phyloP scores from a whole-genome alignment of 768 basidiomycete species.

The Basidioascus undulatus region DNA sequence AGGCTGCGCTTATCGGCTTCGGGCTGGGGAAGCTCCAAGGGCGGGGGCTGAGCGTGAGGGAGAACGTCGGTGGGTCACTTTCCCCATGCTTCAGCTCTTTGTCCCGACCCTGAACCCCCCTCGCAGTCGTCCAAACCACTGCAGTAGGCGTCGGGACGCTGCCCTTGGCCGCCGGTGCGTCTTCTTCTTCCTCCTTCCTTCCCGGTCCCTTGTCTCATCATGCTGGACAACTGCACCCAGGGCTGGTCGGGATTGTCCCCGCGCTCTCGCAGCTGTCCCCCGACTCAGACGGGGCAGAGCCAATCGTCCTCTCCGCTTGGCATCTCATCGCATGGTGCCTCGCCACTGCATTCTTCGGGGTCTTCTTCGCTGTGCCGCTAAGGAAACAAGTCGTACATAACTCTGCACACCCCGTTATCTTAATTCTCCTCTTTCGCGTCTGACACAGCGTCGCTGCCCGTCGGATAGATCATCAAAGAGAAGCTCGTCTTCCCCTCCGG shows the following conservation, averaged over 20 bases:
- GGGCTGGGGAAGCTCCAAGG: conserved; percentile 37
- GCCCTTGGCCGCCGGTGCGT: conserved; percentile 17
- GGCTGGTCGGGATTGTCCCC: conserved; percentile 80
- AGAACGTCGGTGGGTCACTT: conserved; percentile 5
- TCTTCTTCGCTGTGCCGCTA: conserved; percentile 86
- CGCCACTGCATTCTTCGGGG: conserved; percentile 88
- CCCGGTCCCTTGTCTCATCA: background rate
- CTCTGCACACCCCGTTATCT: background rate
- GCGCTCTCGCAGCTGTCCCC: conserved; percentile 57
- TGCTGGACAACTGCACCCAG: conserved; percentile 57
- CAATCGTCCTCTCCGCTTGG: conserved; percentile 49
- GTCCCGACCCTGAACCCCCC: conserved; percentile 19
- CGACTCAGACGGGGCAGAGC: conserved; percentile 46
- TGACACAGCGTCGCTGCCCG: conserved; percentile 2
- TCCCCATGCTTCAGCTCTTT: background rate
- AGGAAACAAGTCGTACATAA: conserved; percentile 68
- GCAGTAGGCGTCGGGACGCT: conserved; percentile 70
- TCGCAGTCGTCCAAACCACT: conserved; percentile 78
- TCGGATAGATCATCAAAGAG: conserved; percentile 61
- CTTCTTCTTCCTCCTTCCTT: background rate
- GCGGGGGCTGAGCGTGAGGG: conserved; percentile 5
- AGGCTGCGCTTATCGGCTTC: conserved; percentile 79
- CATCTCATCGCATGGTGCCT: conserved; percentile 64
- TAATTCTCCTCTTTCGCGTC: background rate
- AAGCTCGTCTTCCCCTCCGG: conserved; percentile 84